Evolutionary conservation across 2,329 filamentous ascomycete genomes (phyloP).

Genomic region (Aspergillus sp.): DNA sequence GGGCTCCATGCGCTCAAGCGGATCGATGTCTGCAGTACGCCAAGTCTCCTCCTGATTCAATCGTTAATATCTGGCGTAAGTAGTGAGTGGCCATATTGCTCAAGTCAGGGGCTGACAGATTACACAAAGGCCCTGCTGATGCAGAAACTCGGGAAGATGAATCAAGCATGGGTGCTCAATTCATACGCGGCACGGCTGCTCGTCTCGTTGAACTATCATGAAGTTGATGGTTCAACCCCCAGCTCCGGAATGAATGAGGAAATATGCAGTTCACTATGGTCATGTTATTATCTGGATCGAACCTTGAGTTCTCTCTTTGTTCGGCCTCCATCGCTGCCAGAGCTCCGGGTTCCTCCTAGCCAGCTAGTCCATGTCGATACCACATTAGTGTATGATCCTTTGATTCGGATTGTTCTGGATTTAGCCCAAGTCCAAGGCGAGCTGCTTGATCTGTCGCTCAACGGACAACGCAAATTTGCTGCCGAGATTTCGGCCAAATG

Average conservation of each 20-base stretch:
- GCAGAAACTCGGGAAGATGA: constrained; percentile 23
- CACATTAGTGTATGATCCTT: constrained; percentile 6
- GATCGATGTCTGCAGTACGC: constrained; percentile 18
- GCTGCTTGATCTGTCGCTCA: constrained; percentile 3
- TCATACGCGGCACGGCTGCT: constrained; percentile 28
- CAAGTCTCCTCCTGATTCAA: constrained; percentile 21
- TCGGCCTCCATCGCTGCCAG: constrained; percentile 17
- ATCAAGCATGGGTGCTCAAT: constrained; percentile 23
- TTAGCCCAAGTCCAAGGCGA: constrained; percentile 12
- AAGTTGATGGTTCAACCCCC: not conserved
- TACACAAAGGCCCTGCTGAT: constrained; percentile 22
- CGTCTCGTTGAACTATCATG: constrained; percentile 19
- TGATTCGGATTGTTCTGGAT: constrained; percentile 12
- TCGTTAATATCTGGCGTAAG: constrained; percentile 25
- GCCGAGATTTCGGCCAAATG: constrained; percentile 8
- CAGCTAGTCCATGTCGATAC: constrained; percentile 1
- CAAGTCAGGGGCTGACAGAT: not conserved
- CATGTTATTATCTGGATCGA: constrained; percentile 29
- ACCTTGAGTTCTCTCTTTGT: constrained; percentile 25
- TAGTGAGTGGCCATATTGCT: not conserved
- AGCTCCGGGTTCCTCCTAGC: constrained; percentile 6
- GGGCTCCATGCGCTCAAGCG: constrained; percentile 15
- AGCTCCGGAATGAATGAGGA: constrained; percentile 9
- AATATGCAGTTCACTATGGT: constrained; percentile 20
- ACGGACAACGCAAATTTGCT: not conserved